phyloP scores from a whole-genome alignment of 306 rosid species.

The Medicago arabica region DNA sequence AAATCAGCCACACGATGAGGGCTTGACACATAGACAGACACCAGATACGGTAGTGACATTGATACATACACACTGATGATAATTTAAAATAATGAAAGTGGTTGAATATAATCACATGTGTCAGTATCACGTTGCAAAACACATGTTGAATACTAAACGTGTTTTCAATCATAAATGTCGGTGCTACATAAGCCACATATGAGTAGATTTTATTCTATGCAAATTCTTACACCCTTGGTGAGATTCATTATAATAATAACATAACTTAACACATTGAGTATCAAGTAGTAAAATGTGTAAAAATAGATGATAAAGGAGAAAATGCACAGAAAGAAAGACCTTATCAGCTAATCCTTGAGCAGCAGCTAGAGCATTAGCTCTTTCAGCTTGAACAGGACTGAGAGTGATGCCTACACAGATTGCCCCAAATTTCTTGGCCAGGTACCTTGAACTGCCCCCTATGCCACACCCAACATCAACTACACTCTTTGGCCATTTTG shows the following conservation, averaged over 20 bases:
- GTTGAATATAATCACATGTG: not conserved
- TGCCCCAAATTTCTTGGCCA: constrained; percentile 72
- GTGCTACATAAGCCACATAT: not conserved
- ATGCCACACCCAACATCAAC: constrained; percentile 98
- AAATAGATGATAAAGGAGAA: not conserved
- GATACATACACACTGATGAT: not conserved
- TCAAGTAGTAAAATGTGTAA: not conserved
- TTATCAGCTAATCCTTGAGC: constrained; percentile 62
- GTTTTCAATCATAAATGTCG: not conserved
- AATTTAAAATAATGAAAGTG: not conserved
- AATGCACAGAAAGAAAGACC: constrained; percentile 45
- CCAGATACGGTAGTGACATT: not conserved
- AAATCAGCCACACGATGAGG: not conserved
- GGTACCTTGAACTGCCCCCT: constrained; percentile 90
- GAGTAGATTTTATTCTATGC: not conserved
- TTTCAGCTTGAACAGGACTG: constrained; percentile 86
- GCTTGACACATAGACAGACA: not conserved
- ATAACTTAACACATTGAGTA: not conserved
- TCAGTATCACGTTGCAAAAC: not conserved
- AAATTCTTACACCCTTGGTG: not conserved
- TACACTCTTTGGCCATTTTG: constrained; percentile 51
- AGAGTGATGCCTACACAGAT: constrained; percentile 74
- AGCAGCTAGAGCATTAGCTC: constrained; percentile 83
- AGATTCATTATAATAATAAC: not conserved
- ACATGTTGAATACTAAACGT: not conserved